These are phyloP conservation scores for Sporothrix luriei DNA, from an alignment of 2,329 filamentous ascomycete species.

Conservation along the genomic window DNA sequence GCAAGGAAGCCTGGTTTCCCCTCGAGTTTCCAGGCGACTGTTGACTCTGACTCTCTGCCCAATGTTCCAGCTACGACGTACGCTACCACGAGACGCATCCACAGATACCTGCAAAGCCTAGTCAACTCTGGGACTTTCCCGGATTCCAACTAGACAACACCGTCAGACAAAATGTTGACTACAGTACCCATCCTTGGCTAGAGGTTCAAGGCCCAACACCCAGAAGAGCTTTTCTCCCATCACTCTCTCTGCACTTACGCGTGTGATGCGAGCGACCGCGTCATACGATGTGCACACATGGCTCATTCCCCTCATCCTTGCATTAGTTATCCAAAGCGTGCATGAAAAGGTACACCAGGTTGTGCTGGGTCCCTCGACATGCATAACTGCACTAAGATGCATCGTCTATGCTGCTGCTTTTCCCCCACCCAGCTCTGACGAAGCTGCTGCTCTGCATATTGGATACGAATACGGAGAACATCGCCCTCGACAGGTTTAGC, in stretches of 20 bases:
- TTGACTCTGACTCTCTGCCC: neutral
- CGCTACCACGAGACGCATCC: neutral
- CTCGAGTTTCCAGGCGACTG: constrained; percentile 17
- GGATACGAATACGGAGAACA: constrained; percentile 7
- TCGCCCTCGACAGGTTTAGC: constrained; percentile 3
- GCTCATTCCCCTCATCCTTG: constrained; percentile 31
- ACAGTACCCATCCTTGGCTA: neutral
- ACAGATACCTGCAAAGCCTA: constrained; percentile 2
- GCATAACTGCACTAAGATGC: constrained; percentile 27
- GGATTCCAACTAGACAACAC: neutral
- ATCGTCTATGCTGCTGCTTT: constrained; percentile 19
- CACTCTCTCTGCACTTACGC: constrained; percentile 16
- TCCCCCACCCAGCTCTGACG: neutral
- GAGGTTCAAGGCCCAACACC: neutral
- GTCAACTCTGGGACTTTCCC: neutral
- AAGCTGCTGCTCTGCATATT: neutral
- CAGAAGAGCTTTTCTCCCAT: constrained; percentile 6
- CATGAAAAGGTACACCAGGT: constrained; percentile 27
- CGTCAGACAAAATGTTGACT: constrained; percentile 7
- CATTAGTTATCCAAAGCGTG: constrained; percentile 33
- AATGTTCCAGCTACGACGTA: neutral
- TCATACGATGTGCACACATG: constrained; percentile 28
- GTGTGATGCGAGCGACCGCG: constrained; percentile 22
- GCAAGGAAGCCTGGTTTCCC: neutral
- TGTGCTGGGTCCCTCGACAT: constrained; percentile 27